Evolutionary conservation across 2,329 filamentous ascomycete species (phyloP).

Genomic region (Microsporum canis): DNA sequence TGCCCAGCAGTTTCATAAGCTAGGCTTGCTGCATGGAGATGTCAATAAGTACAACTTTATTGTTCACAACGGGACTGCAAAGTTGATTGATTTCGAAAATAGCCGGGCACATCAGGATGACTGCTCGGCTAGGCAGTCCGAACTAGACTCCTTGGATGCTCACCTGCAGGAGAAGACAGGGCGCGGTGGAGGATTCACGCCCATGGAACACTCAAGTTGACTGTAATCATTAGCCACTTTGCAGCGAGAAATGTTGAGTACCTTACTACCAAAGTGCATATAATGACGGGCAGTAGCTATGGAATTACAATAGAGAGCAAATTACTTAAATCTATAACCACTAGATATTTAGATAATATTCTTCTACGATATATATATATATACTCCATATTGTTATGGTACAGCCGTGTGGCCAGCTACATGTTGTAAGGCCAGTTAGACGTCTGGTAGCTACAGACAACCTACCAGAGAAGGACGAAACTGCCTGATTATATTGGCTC

Average conservation of each 20-base stretch:
- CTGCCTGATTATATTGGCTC: too few relatives aligned
- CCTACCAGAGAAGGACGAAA: too few relatives aligned
- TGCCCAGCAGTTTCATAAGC: neutral
- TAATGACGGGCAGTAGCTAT: neutral
- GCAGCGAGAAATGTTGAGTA: neutral
- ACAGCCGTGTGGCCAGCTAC: too few relatives aligned
- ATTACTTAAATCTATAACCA: too few relatives aligned
- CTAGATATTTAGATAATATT: too few relatives aligned
- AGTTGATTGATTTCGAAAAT: neutral
- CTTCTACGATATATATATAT: too few relatives aligned
- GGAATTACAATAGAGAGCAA: neutral
- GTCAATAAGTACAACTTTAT: conserved; percentile 5
- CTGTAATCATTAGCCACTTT: neutral
- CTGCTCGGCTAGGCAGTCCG: neutral
- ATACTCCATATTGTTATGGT: too few relatives aligned
- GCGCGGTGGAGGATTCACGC: conserved; percentile 13
- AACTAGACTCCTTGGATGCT: neutral
- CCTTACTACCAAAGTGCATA: neutral
- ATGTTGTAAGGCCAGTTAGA: too few relatives aligned
- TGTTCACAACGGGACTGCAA: neutral
- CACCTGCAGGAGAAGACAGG: neutral
- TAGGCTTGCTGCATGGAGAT: conserved; percentile 5
- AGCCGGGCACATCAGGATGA: neutral
- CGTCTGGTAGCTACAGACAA: too few relatives aligned
- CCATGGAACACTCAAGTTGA: neutral